phyloP scores from a whole-genome alignment of 1,139 yeast species.

The Pichia sp. region DNA sequence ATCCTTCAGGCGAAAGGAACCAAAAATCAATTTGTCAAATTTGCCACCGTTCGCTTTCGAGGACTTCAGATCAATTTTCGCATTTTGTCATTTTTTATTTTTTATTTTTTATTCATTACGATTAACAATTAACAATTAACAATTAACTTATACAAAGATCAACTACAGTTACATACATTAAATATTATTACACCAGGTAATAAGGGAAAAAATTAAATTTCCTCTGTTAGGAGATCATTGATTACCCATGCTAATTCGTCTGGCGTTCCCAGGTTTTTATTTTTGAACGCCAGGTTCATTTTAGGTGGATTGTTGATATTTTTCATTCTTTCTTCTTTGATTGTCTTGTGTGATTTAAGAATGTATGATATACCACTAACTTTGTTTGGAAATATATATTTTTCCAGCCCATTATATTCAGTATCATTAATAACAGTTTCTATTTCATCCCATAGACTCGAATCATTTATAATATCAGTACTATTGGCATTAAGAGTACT shows the following conservation, averaged over 20 bases:
- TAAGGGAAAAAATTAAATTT: background rate
- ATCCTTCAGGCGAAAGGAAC: background rate
- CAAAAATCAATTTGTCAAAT: background rate
- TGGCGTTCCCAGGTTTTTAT: slow-evolving; percentile 43
- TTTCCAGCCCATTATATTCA: slow-evolving; percentile 1
- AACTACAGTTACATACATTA: background rate
- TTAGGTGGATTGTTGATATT: slow-evolving; percentile 5
- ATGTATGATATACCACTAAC: slow-evolving; percentile 15
- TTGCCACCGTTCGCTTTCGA: slow-evolving; percentile 7
- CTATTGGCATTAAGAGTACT: background rate
- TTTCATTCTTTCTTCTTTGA: background rate
- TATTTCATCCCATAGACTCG: slow-evolving; percentile 2
- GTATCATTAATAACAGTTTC: slow-evolving; percentile 5
- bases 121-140: too few species aligned
- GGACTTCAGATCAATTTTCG: background rate
- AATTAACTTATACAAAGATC: background rate
- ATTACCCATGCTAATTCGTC: slow-evolving; percentile 69
- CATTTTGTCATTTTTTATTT: background rate
- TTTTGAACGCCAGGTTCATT: slow-evolving; percentile 21
- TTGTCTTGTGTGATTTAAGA: slow-evolving; percentile 12
- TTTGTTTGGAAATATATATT: slow-evolving; percentile 12
- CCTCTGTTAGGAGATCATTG: slow-evolving; percentile 40
- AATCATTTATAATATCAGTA: background rate
- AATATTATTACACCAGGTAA: background rate
- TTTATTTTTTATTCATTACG: background rate